Conservation (phyloP, 202 grass and related monocot genomes). For the Bolboschoenoplectus hybrid region DNA sequence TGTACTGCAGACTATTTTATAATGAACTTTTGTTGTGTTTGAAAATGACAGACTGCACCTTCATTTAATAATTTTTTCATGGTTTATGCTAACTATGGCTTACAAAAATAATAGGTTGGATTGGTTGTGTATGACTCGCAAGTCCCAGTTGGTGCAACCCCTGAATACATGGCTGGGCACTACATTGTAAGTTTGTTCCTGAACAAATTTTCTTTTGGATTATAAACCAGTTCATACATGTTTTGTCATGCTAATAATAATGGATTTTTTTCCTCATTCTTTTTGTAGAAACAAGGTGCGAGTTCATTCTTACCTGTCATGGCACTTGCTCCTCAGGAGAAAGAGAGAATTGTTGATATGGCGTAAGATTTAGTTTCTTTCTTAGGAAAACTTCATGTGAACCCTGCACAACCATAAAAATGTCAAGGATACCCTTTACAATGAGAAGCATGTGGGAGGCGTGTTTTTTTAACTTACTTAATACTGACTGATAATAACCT, state of each 20-base stretch:
- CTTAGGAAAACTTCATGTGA: not conserved
- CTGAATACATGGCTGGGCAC: conserved; percentile 98
- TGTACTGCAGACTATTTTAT: not conserved
- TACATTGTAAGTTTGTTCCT: conserved; percentile 70
- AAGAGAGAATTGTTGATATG: conserved; percentile 95
- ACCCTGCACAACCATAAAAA: not conserved
- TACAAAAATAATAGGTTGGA: conserved; percentile 71
- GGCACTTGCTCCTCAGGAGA: conserved; percentile 97
- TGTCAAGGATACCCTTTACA: not conserved
- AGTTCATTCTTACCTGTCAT: conserved; percentile 99
- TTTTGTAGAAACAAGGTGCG: conserved; percentile 92
- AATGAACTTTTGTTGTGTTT: not conserved
- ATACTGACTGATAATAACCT: not conserved
- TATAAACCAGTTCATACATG: not conserved
- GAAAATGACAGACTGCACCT: not conserved
- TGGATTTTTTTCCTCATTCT: conserved; percentile 4
- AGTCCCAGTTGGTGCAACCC: conserved; percentile 86
- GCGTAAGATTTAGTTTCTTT: conserved; percentile 66
- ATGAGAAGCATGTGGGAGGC: conserved; percentile 21
- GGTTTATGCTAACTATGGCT: not conserved
- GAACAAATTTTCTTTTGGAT: not conserved
- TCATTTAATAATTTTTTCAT: not conserved
- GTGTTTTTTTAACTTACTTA: not conserved
- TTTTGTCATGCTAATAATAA: conserved; percentile 17
- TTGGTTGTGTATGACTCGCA: conserved; percentile 96